Conservation (phyloP, 1,284 basidiomycete species). For the Heliocybe sulcata region DNA sequence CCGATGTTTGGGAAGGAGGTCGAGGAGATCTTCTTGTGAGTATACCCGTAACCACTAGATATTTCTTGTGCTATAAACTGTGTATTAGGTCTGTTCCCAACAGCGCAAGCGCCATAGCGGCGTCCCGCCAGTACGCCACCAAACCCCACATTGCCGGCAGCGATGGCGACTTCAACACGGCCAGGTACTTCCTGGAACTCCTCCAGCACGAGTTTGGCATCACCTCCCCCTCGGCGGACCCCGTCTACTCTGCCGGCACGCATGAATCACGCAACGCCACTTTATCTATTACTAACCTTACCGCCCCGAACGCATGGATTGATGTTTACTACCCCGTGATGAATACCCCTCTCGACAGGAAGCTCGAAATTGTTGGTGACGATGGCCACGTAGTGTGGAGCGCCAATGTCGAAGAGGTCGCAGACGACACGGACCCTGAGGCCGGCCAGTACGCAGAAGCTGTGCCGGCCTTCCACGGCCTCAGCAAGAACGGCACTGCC, state of each 20-base stretch:
- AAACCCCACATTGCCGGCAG: constrained; percentile 73
- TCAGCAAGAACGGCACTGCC: constrained; percentile 59
- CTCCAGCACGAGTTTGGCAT: constrained; percentile 60
- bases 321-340: constrained; percentile 80
- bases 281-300: constrained; percentile 38
- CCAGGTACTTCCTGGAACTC: constrained; percentile 52
- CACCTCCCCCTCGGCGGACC: constrained; percentile 29
- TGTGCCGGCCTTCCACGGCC: constrained; percentile 65
- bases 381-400: constrained; percentile 56
- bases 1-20: constrained; percentile 6
- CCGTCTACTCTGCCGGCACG: constrained; percentile 63
- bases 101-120: constrained; percentile 42
- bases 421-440: constrained; percentile 54
- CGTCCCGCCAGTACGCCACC: constrained; percentile 53
- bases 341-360: constrained; percentile 65
- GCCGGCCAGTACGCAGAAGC: constrained; percentile 51
- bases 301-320: constrained; percentile 64
- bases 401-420: constrained; percentile 66
- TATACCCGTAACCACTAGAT: not conserved
- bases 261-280: constrained; percentile 57
- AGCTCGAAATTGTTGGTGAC: constrained; percentile 50
- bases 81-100: constrained; percentile 31
- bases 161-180: constrained; percentile 55
- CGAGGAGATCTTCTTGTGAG: constrained; percentile 17
- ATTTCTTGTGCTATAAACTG: not conserved